Evolutionary conservation across 805 yeast species (phyloP).

Genomic region (Candida cerambycidarum): DNA sequence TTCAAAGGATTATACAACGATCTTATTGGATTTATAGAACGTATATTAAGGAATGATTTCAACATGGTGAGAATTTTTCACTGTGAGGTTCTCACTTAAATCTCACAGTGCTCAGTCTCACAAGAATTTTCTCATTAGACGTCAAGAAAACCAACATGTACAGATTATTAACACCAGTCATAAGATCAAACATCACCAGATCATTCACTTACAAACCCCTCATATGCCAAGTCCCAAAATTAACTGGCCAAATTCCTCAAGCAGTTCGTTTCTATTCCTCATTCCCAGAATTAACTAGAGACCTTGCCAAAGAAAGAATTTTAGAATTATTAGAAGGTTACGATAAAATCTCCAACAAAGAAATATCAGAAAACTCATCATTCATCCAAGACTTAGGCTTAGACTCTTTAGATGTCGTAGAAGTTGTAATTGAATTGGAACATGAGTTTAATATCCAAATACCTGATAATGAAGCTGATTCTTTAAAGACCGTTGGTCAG

Average conservation of each 20-base stretch:
- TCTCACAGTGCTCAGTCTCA: neutral
- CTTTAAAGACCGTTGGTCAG: conserved; percentile 47
- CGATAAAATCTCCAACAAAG: conserved; percentile 50
- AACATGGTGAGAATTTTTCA: conserved; percentile 5
- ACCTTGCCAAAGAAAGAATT: conserved; percentile 60
- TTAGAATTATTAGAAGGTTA: conserved; percentile 64
- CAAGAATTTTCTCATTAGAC: no score
- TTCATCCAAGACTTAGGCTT: conserved; percentile 44
- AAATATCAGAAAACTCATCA: conserved; percentile 35
- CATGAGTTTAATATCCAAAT: conserved; percentile 49
- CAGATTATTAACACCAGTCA: conserved; percentile 1
- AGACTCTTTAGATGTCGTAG: conserved; percentile 49
- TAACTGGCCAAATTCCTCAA: conserved; percentile 10
- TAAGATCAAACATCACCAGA: neutral
- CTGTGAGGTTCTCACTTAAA: no score
- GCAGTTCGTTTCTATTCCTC: conserved; percentile 47
- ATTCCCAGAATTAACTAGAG: conserved; percentile 61
- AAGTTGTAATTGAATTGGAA: conserved; percentile 48
- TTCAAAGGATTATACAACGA: neutral
- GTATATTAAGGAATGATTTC: conserved; percentile 1
- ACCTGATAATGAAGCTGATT: conserved; percentile 48
- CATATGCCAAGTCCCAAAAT: neutral
- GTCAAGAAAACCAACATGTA: no score
- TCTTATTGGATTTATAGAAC: neutral
- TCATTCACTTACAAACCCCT: neutral